Evolutionary conservation across 768 basidiomycete genomes (phyloP).

Genomic region (Phanerochaete sordida): DNA sequence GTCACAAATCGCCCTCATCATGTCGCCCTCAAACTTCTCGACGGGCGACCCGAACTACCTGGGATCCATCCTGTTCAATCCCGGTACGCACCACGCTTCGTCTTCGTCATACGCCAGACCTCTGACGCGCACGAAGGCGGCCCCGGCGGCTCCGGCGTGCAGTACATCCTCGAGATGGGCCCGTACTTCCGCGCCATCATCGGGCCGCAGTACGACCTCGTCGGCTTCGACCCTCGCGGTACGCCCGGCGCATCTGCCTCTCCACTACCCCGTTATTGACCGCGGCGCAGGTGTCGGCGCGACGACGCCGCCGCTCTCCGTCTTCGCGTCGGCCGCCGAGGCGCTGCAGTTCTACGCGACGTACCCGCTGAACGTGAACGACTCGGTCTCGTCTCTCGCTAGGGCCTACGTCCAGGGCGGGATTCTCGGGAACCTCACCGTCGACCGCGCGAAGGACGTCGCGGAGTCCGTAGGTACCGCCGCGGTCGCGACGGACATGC

Average conservation of each 20-base stretch:
- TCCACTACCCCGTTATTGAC: conserved; percentile 4
- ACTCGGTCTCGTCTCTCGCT: neutral
- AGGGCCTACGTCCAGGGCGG: neutral
- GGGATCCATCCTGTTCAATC: conserved; percentile 29
- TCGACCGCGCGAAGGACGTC: neutral
- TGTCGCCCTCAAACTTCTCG: conserved; percentile 17
- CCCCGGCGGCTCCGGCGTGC: conserved; percentile 24
- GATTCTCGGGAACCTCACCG: neutral
- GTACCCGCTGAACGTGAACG: neutral
- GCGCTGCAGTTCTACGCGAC: neutral
- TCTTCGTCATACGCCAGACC: no score
- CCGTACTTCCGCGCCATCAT: conserved; percentile 15
- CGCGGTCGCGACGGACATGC: conserved; percentile 29
- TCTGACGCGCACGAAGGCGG: no score
- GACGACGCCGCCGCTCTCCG: neutral
- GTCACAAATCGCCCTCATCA: conserved; percentile 27
- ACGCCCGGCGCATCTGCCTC: conserved; percentile 3
- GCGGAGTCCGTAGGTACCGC: conserved; percentile 23
- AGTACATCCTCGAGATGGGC: conserved; percentile 5
- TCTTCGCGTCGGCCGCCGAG: neutral
- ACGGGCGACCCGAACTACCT: conserved; percentile 16
- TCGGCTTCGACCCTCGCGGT: conserved; percentile 31
- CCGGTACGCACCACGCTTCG: conserved; percentile 20
- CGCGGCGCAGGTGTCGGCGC: conserved; percentile 10
- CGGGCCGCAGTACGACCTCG: conserved; percentile 24